Percentiles rank a stretch among this genome's conserved stretches.
These are phyloP conservation scores for Myxozyma lipomycoides DNA, from an alignment of 805 yeast genomes.

Conservation along the genomic window DNA sequence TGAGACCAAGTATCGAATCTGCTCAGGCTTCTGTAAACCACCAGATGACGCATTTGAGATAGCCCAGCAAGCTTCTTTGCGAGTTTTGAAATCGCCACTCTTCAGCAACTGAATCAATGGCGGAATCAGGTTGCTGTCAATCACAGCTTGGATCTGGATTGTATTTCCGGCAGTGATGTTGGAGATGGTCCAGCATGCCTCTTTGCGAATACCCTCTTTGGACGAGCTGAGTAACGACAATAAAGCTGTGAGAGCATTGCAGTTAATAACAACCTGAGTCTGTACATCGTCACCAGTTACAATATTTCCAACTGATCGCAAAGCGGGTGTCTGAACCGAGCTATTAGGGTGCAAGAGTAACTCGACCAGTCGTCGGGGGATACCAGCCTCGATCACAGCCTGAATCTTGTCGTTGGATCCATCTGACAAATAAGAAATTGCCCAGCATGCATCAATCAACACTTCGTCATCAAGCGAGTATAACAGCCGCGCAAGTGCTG, in stretches of 20 bases:
- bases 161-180: constrained; percentile 97
- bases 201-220: constrained; percentile 90
- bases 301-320: constrained; percentile 95
- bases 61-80: constrained; percentile 99
- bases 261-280: constrained; percentile 90
- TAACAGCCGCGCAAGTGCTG: constrained; percentile 85
- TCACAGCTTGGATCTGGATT: constrained; percentile 94
- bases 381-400: constrained; percentile 93
- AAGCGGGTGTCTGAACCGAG: constrained; percentile 91
- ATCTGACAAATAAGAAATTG: constrained; percentile 89
- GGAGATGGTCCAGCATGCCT: constrained; percentile 98
- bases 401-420: constrained; percentile 91
- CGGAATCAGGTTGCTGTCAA: constrained; percentile 90
- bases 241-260: constrained; percentile 85
- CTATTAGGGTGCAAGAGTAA: constrained; percentile 73
- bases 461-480: constrained; percentile 91
- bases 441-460: constrained; percentile 97
- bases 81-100: constrained; percentile 89
- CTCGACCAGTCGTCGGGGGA: constrained; percentile 91
- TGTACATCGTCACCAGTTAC: constrained; percentile 96
- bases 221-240: constrained; percentile 73
- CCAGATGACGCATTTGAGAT: constrained; percentile 97
- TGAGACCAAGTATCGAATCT: constrained; percentile 82
- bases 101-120: constrained; percentile 74
- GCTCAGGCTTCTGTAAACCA: constrained; percentile 86